These are phyloP conservation scores for Huntiella savannae DNA, from an alignment of 2,329 filamentous ascomycete genomes.

Conservation along the genomic window DNA sequence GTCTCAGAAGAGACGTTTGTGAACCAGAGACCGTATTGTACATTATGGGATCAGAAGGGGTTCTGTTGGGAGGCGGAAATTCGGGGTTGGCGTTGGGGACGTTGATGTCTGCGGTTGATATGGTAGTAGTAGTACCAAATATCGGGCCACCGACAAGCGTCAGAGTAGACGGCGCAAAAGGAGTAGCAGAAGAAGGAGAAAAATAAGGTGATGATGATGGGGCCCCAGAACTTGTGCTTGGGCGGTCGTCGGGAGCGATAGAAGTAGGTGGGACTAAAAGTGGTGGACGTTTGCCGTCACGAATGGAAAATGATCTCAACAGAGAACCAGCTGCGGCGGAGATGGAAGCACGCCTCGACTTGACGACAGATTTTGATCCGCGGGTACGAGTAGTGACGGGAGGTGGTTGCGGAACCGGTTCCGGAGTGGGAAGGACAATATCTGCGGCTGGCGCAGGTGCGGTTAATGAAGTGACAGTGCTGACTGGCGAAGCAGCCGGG, in stretches of 20 bases:
- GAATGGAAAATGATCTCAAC: constrained; percentile 4
- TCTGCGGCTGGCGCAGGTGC: background rate
- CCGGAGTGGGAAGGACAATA: background rate
- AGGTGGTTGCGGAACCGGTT: background rate
- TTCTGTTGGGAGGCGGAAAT: constrained; percentile 1
- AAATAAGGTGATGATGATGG: background rate
- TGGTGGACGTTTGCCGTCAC: constrained; percentile 1
- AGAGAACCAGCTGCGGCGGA: background rate
- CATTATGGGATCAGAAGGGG: constrained; percentile 7
- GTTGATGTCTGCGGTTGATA: background rate
- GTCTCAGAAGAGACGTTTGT: constrained; percentile 6
- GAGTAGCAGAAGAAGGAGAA: background rate
- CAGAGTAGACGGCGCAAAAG: background rate
- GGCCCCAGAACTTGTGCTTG: background rate
- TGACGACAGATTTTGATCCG: background rate
- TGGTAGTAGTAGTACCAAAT: constrained; percentile 1
- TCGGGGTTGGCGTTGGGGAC: background rate
- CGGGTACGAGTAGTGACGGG: background rate
- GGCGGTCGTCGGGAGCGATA: background rate
- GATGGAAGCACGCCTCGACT: background rate
- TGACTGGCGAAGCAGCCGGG: background rate
- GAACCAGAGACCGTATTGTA: constrained; percentile 8
- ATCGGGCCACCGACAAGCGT: too few species aligned
- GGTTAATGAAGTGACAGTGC: background rate
- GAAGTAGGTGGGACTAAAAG: background rate